These are phyloP conservation scores for Sanghuangporus baumii DNA, from an alignment of 1,284 basidiomycete species.

Conservation along the genomic window DNA sequence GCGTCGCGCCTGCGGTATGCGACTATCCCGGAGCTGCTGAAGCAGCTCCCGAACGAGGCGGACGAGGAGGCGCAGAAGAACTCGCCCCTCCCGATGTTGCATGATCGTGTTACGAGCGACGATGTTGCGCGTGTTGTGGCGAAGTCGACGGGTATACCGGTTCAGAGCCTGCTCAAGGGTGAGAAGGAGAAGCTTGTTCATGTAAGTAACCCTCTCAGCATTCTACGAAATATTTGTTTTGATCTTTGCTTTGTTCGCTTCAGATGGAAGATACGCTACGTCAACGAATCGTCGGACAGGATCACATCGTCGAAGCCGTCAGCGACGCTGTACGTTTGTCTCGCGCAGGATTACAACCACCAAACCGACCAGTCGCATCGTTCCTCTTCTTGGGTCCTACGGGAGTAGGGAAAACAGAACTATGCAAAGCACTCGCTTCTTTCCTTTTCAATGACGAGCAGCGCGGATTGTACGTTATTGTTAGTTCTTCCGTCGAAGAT, in stretches of 20 bases:
- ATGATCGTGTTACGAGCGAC: conserved; percentile 83
- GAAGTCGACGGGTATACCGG: conserved; percentile 89
- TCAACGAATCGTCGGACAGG: conserved; percentile 82
- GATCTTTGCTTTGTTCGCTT: conserved; percentile 1
- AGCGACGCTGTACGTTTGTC: conserved; percentile 88
- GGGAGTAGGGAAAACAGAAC: conserved; percentile 85
- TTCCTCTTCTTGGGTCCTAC: conserved; percentile 91
- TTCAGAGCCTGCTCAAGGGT: conserved; percentile 83
- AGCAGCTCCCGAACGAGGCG: conserved; percentile 64
- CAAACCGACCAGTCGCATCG: conserved; percentile 83
- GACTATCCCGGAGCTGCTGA: conserved; percentile 78
- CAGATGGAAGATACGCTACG: conserved; percentile 83
- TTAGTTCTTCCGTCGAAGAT: neutral
- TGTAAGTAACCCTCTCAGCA: conserved; percentile 36
- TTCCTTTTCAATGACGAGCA: conserved; percentile 89
- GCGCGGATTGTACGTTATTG: conserved; percentile 60
- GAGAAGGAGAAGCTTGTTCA: conserved; percentile 89
- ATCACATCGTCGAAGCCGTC: conserved; percentile 75
- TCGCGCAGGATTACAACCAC: conserved; percentile 83
- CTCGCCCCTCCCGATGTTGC: conserved; percentile 56
- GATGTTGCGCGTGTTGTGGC: conserved; percentile 88
- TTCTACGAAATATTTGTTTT: neutral
- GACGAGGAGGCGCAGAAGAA: conserved; percentile 37
- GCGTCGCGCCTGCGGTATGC: conserved; percentile 81
- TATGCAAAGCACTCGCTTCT: conserved; percentile 80